These are phyloP conservation scores for Rhizopus sp. DNA, from an alignment of 371 early-diverging fungal genomes.

Conservation along the genomic window DNA sequence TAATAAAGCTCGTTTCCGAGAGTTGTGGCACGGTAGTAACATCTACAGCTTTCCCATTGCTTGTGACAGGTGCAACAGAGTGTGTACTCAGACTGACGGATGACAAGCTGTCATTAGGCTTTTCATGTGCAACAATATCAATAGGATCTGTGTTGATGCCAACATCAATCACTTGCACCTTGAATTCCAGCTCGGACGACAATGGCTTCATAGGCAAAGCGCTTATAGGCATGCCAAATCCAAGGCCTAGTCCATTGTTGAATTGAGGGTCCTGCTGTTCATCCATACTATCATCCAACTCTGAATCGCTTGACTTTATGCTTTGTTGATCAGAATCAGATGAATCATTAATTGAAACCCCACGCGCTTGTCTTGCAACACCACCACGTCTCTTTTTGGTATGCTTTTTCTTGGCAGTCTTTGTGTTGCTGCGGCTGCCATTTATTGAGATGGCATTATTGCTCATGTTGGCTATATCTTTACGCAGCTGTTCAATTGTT, in stretches of 20 bases:
- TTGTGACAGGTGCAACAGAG: neutral
- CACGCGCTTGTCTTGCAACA: slow-evolving; percentile 26
- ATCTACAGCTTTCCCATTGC: neutral
- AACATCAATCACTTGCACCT: slow-evolving; percentile 16
- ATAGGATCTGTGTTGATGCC: slow-evolving; percentile 29
- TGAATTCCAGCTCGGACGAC: slow-evolving; percentile 28
- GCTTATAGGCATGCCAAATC: slow-evolving; percentile 5
- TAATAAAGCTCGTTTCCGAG: too few species aligned
- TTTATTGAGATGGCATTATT: slow-evolving; percentile 10
- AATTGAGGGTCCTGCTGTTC: neutral
- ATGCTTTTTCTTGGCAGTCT: slow-evolving; percentile 11
- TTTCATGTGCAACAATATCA: neutral
- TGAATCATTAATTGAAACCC: slow-evolving; percentile 18
- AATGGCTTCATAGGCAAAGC: slow-evolving; percentile 24
- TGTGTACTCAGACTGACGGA: neutral
- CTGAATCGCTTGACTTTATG: slow-evolving; percentile 1
- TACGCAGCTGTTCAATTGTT: slow-evolving; percentile 59
- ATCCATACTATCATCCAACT: neutral
- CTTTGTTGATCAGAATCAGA: slow-evolving; percentile 8
- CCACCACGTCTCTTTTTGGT: slow-evolving; percentile 20
- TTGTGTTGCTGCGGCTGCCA: slow-evolving; percentile 6
- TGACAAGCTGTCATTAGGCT: neutral
- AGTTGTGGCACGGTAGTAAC: too few species aligned
- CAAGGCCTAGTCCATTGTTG: neutral
- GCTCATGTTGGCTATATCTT: slow-evolving; percentile 38